Percentiles rank a stretch among this genome's conserved stretches.
phyloP scores from a whole-genome alignment of 2,329 filamentous ascomycete species.

The Botrytis squamosa region DNA sequence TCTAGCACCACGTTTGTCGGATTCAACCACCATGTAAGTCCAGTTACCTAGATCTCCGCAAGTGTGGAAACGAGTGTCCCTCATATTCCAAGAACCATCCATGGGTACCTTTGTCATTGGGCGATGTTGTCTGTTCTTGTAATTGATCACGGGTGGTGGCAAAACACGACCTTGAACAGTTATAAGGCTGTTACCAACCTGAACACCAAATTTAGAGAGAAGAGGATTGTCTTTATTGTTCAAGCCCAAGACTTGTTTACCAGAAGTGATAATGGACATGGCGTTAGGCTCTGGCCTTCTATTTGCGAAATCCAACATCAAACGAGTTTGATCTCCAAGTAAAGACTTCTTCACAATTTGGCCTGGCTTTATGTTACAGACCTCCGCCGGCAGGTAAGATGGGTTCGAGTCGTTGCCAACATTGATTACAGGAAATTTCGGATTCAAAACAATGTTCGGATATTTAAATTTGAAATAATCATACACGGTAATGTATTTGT shows the following conservation, averaged over 20 bases:
- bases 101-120: constrained; percentile 28
- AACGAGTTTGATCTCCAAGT: constrained; percentile 56
- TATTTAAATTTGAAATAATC: constrained; percentile 57
- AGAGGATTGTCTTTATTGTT: constrained; percentile 43
- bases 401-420: constrained; percentile 58
- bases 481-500: constrained; percentile 52
- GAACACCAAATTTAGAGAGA: constrained; percentile 60
- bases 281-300: constrained; percentile 66
- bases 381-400: constrained; percentile 65
- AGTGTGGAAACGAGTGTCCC: constrained; percentile 53
- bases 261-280: constrained; percentile 59
- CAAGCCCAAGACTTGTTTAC: constrained; percentile 57
- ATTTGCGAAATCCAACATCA: constrained; percentile 73
- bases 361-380: constrained; percentile 61
- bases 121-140: constrained; percentile 43
- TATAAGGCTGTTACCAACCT: constrained; percentile 56
- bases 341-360: constrained; percentile 64
- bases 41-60: constrained; percentile 51
- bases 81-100: constrained; percentile 71
- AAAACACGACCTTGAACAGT: constrained; percentile 73
- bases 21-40: constrained; percentile 40
- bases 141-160: constrained; percentile 57
- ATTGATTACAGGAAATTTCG: constrained; percentile 60
- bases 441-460: constrained; percentile 49
- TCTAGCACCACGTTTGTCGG: constrained; percentile 10